Evolutionary conservation across 1,284 basidiomycete species (phyloP).

Genomic region (Leccinum laetum): DNA sequence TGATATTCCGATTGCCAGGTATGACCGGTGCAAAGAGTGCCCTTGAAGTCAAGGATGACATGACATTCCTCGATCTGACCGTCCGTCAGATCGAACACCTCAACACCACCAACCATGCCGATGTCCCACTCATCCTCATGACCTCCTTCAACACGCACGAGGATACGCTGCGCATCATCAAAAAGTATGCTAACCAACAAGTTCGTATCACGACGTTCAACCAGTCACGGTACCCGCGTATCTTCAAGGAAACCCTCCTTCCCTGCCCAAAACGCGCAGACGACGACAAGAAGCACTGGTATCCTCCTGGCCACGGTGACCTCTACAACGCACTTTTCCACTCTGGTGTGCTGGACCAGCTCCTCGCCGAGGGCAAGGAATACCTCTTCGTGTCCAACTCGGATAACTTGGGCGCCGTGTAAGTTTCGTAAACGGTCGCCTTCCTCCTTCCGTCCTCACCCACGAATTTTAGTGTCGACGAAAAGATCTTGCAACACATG

Average conservation of each 20-base stretch:
- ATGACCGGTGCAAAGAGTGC: constrained; percentile 95
- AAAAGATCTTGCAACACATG: constrained; percentile 89
- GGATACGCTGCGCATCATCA: constrained; percentile 97
- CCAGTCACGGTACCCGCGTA: constrained; percentile 98
- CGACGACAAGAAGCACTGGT: constrained; percentile 97
- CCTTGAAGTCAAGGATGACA: constrained; percentile 93
- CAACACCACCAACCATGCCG: constrained; percentile 69
- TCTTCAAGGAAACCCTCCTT: constrained; percentile 93
- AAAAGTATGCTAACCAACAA: constrained; percentile 99
- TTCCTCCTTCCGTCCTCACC: constrained; percentile 16
- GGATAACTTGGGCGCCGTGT: constrained; percentile 98
- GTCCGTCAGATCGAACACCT: constrained; percentile 96
- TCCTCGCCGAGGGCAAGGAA: constrained; percentile 95
- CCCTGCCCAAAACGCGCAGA: constrained; percentile 87
- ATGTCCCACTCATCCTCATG: constrained; percentile 99
- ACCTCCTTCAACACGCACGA: constrained; percentile 99
- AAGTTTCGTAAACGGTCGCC: constrained; percentile 42
- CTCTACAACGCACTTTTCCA: constrained; percentile 93
- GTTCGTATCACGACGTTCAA: constrained; percentile 96
- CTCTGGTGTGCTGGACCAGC: constrained; percentile 95
- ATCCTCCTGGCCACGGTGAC: constrained; percentile 99
- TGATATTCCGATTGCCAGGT: constrained; percentile 41
- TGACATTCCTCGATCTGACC: constrained; percentile 98
- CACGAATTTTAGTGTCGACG: constrained; percentile 59
- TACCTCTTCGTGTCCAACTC: constrained; percentile 99